These are phyloP conservation scores for Cicer chorassanicum DNA, from an alignment of 306 rosid species.

Conservation along the genomic window DNA sequence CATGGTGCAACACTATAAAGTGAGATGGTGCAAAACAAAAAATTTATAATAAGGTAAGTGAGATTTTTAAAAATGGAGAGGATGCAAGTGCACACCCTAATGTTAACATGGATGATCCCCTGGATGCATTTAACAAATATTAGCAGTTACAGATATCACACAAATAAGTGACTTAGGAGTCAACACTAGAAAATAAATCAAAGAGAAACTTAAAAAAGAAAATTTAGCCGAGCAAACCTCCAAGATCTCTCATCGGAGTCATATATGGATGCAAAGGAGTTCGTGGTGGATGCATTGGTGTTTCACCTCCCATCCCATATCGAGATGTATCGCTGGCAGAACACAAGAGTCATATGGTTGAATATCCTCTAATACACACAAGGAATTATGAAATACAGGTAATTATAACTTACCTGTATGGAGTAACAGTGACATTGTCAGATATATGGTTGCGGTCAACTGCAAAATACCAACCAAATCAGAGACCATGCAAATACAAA, in stretches of 20 bases:
- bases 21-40: too few species aligned
- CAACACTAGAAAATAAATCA: slow-evolving; percentile 20
- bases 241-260: slow-evolving; percentile 95
- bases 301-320: slow-evolving; percentile 96
- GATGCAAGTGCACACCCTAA: too few species aligned
- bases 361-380: slow-evolving; percentile 25
- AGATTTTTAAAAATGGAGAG: too few species aligned
- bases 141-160: neutral
- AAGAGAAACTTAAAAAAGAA: slow-evolving; percentile 46
- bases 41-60: too few species aligned
- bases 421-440: slow-evolving; percentile 85
- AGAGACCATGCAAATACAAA: slow-evolving; percentile 38
- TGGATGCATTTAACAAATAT: slow-evolving; percentile 14
- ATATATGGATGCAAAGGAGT: slow-evolving; percentile 93
- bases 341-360: slow-evolving; percentile 24
- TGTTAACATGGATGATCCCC: too few species aligned
- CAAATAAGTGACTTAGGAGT: neutral
- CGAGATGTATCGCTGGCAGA: slow-evolving; percentile 71
- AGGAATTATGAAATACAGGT: slow-evolving; percentile 24
- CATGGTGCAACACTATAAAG: too few species aligned
- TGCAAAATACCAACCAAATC: slow-evolving; percentile 52
- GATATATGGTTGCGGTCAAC: slow-evolving; percentile 88
- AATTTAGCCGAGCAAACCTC: slow-evolving; percentile 57
- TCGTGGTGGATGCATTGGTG: slow-evolving; percentile 98
- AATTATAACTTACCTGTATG: slow-evolving; percentile 68